Evolutionary conservation across 345 rosid species (phyloP), one percentile per base, ranked within the genome.

Genomic region (Salix koriyanagi): DNA sequence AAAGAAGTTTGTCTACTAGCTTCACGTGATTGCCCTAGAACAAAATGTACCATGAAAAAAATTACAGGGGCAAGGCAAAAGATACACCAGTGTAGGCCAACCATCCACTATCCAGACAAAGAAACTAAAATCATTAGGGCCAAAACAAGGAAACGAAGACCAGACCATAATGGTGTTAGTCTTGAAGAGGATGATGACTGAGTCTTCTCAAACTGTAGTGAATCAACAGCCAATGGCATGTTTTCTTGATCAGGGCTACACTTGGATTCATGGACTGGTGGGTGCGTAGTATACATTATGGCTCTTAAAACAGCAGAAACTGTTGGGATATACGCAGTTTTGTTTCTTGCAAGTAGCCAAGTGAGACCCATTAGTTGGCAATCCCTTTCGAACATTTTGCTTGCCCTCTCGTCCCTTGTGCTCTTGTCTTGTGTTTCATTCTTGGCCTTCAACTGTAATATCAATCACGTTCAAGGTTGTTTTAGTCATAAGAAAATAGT

Each of bases 201-300:
- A 34, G 84, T 80, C 73, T 52, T 83, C 46, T 87, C 88, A 64
- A 96, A 87, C 88, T 93, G 96, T 7, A 93, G 92, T 67, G 99
- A 96, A 86, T 96, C 99, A 65, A 94, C 98, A 52, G 99, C 99
- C 71, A 96, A 84, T 2, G 99, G 99, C 99, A 96, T 96, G 91
- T 94, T 92, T 86, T 96, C 99, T 79, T 94, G 98, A 86, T 94
- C 98, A 16, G 98, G 98, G 80, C 97, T 96, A 42, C 99, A 96
- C 81, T 85, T 90, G 72, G 91, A 85, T 77, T 88, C 86, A 77
- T 86, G 95, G 19, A 58, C 28, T 9, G 93, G 90, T 25, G 93
- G 92, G 86, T 89, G 91, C 14, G 96, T 80, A 65, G 92, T 96
- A 84, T 94, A 94, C 98, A 96, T 91, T 30, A 94, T 83, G 69